Percentiles rank a stretch among this genome's conserved stretches.
phyloP scores from a whole-genome alignment of 306 rosid species.

The Acacia crassicarpa region DNA sequence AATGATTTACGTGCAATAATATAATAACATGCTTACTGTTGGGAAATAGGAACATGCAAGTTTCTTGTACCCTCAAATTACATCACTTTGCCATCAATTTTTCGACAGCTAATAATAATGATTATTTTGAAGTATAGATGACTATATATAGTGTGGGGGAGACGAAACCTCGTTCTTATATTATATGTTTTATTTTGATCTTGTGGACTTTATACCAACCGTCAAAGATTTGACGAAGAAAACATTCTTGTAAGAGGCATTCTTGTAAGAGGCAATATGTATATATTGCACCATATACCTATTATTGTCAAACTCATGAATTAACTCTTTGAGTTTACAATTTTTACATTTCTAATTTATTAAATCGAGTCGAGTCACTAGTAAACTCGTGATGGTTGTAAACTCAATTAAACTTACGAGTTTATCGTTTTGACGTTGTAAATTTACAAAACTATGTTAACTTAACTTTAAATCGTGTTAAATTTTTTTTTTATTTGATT shows the following conservation, averaged over 20 bases:
- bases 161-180: neutral
- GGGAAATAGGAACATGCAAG: slow-evolving; percentile 6
- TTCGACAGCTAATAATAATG: neutral
- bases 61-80: neutral
- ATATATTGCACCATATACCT: neutral
- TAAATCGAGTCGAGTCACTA: no score
- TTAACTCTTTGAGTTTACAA: no score
- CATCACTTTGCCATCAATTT: slow-evolving; percentile 6
- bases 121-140: neutral
- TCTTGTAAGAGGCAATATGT: no score
- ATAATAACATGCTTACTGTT: neutral
- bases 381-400: no score
- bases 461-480: no score
- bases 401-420: no score
- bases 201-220: neutral
- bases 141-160: neutral
- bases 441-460: no score
- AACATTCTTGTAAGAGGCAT: neutral
- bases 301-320: no score
- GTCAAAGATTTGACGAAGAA: slow-evolving; percentile 15
- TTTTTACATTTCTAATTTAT: no score
- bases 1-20: neutral
- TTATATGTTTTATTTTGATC: neutral
- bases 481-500: no score
- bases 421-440: no score